These are phyloP conservation scores for Naganishia randhawae DNA, from an alignment of 768 basidiomycete species.

Conservation along the genomic window DNA sequence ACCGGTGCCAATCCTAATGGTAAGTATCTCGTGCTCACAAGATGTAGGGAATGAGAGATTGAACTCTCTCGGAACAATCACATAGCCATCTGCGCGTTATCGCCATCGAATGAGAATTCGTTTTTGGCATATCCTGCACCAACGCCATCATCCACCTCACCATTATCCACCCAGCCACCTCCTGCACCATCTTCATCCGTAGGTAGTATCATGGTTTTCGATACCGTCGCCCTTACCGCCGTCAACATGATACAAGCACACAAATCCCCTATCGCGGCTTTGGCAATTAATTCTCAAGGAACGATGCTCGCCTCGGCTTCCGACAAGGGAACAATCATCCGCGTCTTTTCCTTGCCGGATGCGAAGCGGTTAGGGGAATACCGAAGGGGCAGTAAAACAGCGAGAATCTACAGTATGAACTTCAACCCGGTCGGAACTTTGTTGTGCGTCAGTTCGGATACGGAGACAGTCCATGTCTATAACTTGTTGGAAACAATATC, in stretches of 20 bases:
- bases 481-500: conserved; percentile 56
- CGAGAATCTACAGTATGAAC: conserved; percentile 74
- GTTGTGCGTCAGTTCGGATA: conserved; percentile 84
- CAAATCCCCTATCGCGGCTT: conserved; percentile 82
- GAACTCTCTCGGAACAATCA: neutral
- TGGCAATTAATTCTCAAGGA: conserved; percentile 79
- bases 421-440: conserved; percentile 80
- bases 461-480: conserved; percentile 95
- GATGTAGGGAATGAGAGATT: neutral
- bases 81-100: conserved; percentile 81
- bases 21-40: conserved; percentile 35
- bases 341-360: conserved; percentile 84
- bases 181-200: conserved; percentile 49
- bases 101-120: conserved; percentile 85
- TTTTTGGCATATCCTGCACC: conserved; percentile 96
- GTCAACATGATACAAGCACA: conserved; percentile 97
- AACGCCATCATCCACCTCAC: conserved; percentile 72
- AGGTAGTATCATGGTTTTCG: conserved; percentile 86
- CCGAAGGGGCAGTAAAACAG: conserved; percentile 79
- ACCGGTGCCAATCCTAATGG: conserved; percentile 94
- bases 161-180: conserved; percentile 55
- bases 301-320: conserved; percentile 87
- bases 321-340: conserved; percentile 93
- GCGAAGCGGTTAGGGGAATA: conserved; percentile 96
- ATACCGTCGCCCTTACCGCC: conserved; percentile 82